Evolutionary conservation across 768 basidiomycete species (phyloP), one percentile per base, ranked within the genome.

Genomic region (Agrocybe praecox): DNA sequence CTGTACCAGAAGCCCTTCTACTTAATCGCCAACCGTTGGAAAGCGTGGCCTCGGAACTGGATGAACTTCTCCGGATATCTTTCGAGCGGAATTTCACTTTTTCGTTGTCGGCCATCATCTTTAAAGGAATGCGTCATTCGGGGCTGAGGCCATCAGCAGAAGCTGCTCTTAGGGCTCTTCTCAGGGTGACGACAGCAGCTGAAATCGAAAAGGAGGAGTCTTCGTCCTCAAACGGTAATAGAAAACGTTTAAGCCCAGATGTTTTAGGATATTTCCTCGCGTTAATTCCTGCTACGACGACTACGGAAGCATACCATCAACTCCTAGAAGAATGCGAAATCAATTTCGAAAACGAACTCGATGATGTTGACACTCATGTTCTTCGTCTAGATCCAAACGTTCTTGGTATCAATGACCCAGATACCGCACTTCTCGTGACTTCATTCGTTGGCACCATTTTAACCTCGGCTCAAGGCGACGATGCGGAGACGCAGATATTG

Each of bases 11-110:
- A 0, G 75, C 86, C 17, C 76, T 94, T 7, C 70, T 95, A 51
- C 85, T 89, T 19, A 80, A 80, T 15, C 86, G 94, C 23, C 70
- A 72, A 17, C 75, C 78, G 17, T 72, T 93, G n/a, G 85, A 88
- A 60, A 88, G 89, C 23, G 79, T 87, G 5, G 82, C 87, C 0
- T 75, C 75, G 33, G 88, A 92, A 65, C 75, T 96, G 26, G 94
- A 96, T 61, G 80, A 84, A 34, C 71, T 88, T 43, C 75, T 92
- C 15, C 83, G 85, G 36, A 72, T 96, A 23, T 90, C 89, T 0
- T 96, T 95, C 72, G 88, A 90, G 21, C 71, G 75, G 0, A 88
- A 78, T 68, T 90, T 94, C 72, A 90, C 91, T 7, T 92, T 96
- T 71, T 87, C 90, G 12, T 72, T 97, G 18, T 87, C 92, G 1